Base-by-base conservation (phyloP, 208 protist species). In the Trypanosoma boissoni region DNA sequence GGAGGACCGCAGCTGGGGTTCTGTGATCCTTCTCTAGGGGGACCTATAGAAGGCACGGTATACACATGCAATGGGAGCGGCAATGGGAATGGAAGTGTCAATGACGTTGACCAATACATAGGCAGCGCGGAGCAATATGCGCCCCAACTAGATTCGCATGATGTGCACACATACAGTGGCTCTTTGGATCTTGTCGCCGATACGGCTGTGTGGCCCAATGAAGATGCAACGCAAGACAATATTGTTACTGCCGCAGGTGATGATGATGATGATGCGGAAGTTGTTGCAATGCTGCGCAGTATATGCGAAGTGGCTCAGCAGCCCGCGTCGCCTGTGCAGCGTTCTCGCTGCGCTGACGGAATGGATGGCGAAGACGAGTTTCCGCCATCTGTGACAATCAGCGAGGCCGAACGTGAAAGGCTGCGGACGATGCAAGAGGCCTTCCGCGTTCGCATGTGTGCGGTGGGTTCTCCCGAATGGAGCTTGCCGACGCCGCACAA, bases 391-490 rank as follows among this genome's bases (percentile, higher is more conserved):
- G 81, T 88, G 10, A 76, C 74, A 12, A 72, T 88, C 26, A 79
- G 68, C n/a, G 62, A 76, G 31, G 68, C 68, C 2, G 77, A 88
- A 44, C 71, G 81, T 4, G 66, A 74, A 20, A 52, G 74, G 7
- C 59, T 88, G 53, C 74, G 74, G 8, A 72, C 67, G 23, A 51
- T 88, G 10, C 76, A 80, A 58, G 44, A 76, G 50, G 67, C 65
- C 41, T 84, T 84, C 48, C 68, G 73, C 27, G 49, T 68, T 29
- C 66, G 45, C 20, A 64, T 74, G 68, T 45, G 56, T 4, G 16
- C 46, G 3, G 44, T 55, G 3, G 55, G 52, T 32, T 66, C 68
- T 23, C 55, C 61, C 6, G 56, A 71, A 27, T 64, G 68, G 54
- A 57, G 23, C 6, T 68, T n/a, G n/a, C n/a, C n/a, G n/a, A 56